A percentile compares a stretch with the other conserved stretches of the same genome.
These are phyloP conservation scores for Lophiostoma macrostomum DNA, from an alignment of 495 filamentous ascomycete species.

Conservation along the genomic window DNA sequence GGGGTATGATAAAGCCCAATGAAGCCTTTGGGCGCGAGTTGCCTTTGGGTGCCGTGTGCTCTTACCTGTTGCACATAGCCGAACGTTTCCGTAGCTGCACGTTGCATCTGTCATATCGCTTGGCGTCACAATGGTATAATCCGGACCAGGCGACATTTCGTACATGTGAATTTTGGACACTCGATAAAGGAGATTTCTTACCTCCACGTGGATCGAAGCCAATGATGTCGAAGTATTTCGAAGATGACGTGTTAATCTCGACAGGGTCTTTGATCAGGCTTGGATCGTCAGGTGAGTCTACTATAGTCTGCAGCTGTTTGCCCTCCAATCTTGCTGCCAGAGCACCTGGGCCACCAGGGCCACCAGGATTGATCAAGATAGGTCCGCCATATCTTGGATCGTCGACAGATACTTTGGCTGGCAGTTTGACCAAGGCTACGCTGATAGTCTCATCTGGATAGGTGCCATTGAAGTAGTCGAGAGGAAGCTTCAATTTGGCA, in stretches of 20 bases:
- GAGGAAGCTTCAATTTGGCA: constrained; percentile 42
- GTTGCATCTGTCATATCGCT: too few species aligned
- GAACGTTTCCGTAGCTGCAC: too few species aligned
- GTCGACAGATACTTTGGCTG: constrained; percentile 43
- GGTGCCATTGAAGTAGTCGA: constrained; percentile 46
- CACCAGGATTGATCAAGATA: constrained; percentile 46
- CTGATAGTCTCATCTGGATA: constrained; percentile 34
- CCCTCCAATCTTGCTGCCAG: constrained; percentile 25
- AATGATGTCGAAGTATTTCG: constrained; percentile 55
- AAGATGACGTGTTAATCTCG: constrained; percentile 21
- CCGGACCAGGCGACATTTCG: too few species aligned
- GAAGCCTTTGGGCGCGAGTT: too few species aligned
- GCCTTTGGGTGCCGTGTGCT: too few species aligned
- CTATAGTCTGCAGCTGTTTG: constrained; percentile 36
- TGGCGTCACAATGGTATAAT: too few species aligned
- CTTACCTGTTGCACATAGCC: too few species aligned
- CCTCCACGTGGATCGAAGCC: constrained; percentile 51
- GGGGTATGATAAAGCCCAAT: too few species aligned
- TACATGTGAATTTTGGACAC: too few species aligned
- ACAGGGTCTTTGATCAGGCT: background rate
- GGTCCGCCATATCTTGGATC: constrained; percentile 45
- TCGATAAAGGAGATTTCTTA: too few species aligned
- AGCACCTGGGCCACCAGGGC: constrained; percentile 48
- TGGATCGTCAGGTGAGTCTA: constrained; percentile 39
- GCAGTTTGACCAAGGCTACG: constrained; percentile 40